Evolutionary conservation across 106 monocot species (phyloP), one percentile per base, ranked within the genome.

Genomic region (Agapanthus africanus): DNA sequence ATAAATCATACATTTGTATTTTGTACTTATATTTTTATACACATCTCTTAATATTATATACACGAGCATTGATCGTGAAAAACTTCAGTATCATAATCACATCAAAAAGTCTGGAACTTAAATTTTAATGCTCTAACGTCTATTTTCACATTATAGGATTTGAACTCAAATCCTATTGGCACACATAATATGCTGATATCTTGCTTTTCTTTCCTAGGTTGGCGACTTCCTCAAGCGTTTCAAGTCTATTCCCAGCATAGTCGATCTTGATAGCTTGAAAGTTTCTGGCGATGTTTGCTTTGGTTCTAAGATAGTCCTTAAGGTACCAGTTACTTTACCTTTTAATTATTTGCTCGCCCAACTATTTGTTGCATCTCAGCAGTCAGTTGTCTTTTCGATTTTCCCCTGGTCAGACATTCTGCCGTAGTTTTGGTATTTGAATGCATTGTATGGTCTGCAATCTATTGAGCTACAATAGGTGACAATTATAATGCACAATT

Each of bases 161-260:
- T n/a, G n/a, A n/a, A n/a, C n/a, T n/a, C n/a, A n/a, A n/a, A n/a
- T n/a, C n/a, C n/a, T n/a, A n/a, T n/a, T n/a, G n/a, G 18, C 47
- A 18, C 47, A 30, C 31, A 46, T 47, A 44, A 31, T 1, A 64
- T 47, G 21, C 30, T 67, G 40, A 46, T 44, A 4, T 44, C 4
- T 66, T 30, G 36, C 18, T 47, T 67, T 1, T 11, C 30, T 36
- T 35, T 65, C 42, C 25, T 38, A 93, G 93, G 93, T 93, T 66
- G 85, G 76, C 21, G 72, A 85, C 57, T 93, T 93, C 77, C 88
- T 88, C 37, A 34, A 11, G 32, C 93, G 93, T 51, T 93, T 93
- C 77, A 93, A 93, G 71, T 86, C 93, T 28, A 93, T 93, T 63
- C 93, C 93, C 11, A 93, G 93, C 79, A 88, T 93, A 37, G 83